phyloP scores from a whole-genome alignment of 1,284 basidiomycete genomes.

The Cryptococcus hybrid region DNA sequence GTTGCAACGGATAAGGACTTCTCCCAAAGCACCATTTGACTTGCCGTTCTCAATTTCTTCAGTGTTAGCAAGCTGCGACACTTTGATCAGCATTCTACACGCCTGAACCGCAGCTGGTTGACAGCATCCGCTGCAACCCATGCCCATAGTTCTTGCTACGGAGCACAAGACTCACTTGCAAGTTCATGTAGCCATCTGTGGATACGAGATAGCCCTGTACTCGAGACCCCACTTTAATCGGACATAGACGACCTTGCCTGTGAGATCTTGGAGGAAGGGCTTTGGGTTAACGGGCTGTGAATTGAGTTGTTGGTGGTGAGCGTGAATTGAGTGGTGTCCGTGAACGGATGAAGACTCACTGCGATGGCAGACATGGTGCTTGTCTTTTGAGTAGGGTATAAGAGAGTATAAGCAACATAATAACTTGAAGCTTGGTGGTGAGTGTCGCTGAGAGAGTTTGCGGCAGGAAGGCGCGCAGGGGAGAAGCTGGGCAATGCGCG shows the following conservation, averaged over 20 bases:
- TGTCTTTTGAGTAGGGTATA: too few species aligned
- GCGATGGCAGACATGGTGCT: constrained; percentile 36
- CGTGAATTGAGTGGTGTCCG: neutral
- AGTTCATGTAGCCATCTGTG: constrained; percentile 99
- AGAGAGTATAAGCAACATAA: too few species aligned
- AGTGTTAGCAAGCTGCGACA: constrained; percentile 82
- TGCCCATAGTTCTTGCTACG: neutral
- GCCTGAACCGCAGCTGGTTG: neutral
- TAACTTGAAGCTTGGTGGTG: too few species aligned
- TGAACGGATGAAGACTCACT: constrained; percentile 13
- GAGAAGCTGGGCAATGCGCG: too few species aligned
- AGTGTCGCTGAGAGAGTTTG: too few species aligned
- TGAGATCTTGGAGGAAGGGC: constrained; percentile 97
- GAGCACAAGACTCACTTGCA: constrained; percentile 67
- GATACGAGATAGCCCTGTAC: constrained; percentile 99
- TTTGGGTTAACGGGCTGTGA: constrained; percentile 88
- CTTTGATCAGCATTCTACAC: neutral
- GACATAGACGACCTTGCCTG: constrained; percentile 94
- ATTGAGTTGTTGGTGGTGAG: neutral
- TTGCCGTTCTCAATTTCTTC: constrained; percentile 97
- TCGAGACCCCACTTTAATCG: constrained; percentile 98
- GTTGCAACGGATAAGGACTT: constrained; percentile 98
- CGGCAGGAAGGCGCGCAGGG: too few species aligned
- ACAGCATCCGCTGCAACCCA: neutral
- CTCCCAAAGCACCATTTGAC: constrained; percentile 92